Base-by-base conservation (phyloP, 305 asterid species). In the Petunia hybrid region DNA sequence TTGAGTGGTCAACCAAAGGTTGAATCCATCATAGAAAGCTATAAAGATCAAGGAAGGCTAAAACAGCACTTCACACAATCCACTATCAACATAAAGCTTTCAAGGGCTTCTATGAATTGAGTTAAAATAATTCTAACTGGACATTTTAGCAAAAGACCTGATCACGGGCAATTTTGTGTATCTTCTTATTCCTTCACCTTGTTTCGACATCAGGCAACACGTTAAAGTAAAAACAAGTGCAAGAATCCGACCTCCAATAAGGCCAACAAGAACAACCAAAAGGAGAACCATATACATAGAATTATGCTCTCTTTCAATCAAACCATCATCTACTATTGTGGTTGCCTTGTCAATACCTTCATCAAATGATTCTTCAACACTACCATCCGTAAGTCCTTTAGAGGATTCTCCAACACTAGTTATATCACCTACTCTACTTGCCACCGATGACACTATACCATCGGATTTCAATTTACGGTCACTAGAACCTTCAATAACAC, bases 221-320 rank as follows among this genome's bases (percentile, higher is more conserved):
- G 83, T 69, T 55, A 92, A 78, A 31, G 96, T 85, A 61, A 92
- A 81, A 65, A 76, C 43, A 78, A 95, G 83, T 1, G 98, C 97
- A 51, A 84, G 85, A 5, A 70, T 48, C 40, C 92, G 88, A 35
- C 97, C 97, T n/a, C 88, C 93, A 35, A 87, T 83, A 12, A 95
- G 94, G 22, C 99, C 99, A 8, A 85, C 80, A 22, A 95, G 97
- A 68, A 91, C 90, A 22, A 89, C 82, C 45, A 89, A 53, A 79
- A 89, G 80, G 5, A 89, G 89, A 9, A 85, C 61, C 70, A 89
- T 67, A 83, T 80, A 86, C 42, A 87, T 88, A 85, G 84, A 84
- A 65, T 48, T 82, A 42, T 16, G 55, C 68, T 77, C 83, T 6
- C 41, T 74, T 81, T 71, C 79, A 4, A 8, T 60, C 65, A 56